Evolutionary conservation across 169 alveolate species (phyloP).

Genomic region (Cryptosporidium ryanae): DNA sequence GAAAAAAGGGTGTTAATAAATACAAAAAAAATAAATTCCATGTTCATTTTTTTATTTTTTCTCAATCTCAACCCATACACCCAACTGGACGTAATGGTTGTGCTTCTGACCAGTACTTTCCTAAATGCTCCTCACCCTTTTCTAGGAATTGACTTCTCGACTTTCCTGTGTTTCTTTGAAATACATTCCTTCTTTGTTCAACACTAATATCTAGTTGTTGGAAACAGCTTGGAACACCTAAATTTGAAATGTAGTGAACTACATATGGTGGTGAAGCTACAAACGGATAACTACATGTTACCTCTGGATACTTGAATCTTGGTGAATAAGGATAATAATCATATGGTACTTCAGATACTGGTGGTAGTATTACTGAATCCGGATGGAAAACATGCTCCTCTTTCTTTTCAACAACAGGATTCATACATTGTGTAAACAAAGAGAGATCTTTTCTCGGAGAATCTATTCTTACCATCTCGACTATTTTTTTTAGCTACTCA

Average conservation of each 20-base stretch:
- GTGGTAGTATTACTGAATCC: conserved; percentile 67
- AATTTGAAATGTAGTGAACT: conserved; percentile 67
- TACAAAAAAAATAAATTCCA: neutral
- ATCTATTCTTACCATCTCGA: conserved; percentile 42
- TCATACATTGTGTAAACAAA: conserved; percentile 57
- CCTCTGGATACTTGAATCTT: conserved; percentile 67
- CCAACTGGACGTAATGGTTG: conserved; percentile 68
- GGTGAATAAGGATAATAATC: conserved; percentile 74
- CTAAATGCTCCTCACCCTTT: conserved; percentile 63
- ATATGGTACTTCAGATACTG: conserved; percentile 63
- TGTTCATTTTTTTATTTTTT: neutral
- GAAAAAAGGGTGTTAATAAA: no score
- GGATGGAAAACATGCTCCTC: conserved; percentile 71
- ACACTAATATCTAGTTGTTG: conserved; percentile 65
- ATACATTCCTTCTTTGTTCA: conserved; percentile 71
- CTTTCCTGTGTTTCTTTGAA: conserved; percentile 60
- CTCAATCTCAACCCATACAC: conserved; percentile 53
- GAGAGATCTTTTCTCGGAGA: conserved; percentile 73
- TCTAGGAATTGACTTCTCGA: neutral
- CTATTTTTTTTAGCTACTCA: no score
- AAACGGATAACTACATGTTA: conserved; percentile 70
- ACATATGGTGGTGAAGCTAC: conserved; percentile 74
- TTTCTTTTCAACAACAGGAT: conserved; percentile 35
- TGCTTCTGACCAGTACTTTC: conserved; percentile 51
- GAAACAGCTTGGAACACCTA: conserved; percentile 66